Evolutionary conservation across 2,329 filamentous ascomycete genomes (phyloP).

Genomic region (Lasiodiplodia hormozganensis): DNA sequence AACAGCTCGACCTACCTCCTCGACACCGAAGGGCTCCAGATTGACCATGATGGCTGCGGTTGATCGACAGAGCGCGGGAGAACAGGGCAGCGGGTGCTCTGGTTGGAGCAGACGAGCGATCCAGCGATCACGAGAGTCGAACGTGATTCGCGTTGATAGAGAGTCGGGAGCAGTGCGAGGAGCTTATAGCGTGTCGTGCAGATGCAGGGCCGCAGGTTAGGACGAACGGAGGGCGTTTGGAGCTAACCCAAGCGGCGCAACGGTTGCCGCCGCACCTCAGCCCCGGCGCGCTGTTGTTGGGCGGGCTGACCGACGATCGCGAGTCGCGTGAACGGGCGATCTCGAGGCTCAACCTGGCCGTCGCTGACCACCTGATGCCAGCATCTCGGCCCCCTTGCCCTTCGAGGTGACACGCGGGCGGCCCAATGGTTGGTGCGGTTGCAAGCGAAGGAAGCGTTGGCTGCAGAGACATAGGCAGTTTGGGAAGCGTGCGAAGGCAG

Average conservation of each 20-base stretch:
- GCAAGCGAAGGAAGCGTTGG: not conserved
- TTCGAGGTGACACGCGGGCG: not conserved
- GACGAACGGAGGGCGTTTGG: slow-evolving; percentile 3
- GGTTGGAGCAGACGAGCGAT: slow-evolving; percentile 21
- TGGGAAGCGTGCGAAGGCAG: not conserved
- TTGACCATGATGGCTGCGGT: slow-evolving; percentile 31
- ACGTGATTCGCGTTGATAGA: slow-evolving; percentile 5
- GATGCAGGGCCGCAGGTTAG: slow-evolving; percentile 11
- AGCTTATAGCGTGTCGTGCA: slow-evolving; percentile 26
- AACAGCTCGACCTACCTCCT: slow-evolving; percentile 18
- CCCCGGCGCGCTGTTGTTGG: not conserved
- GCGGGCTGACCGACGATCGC: slow-evolving; percentile 20
- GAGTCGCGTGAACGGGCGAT: slow-evolving; percentile 17
- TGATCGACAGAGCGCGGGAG: slow-evolving; percentile 17
- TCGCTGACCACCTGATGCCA: slow-evolving; percentile 13
- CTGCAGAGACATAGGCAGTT: not conserved
- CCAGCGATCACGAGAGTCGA: slow-evolving; percentile 3
- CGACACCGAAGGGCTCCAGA: slow-evolving; percentile 23
- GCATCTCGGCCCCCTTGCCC: not conserved
- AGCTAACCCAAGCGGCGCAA: slow-evolving; percentile 7
- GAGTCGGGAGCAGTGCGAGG: not conserved
- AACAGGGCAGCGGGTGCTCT: slow-evolving; percentile 22
- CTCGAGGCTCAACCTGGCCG: slow-evolving; percentile 5
- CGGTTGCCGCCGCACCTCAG: slow-evolving; percentile 14
- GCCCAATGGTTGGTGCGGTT: not conserved